These are phyloP conservation scores for Gossypium lobatum DNA, from an alignment of 441 rosid species.

Conservation along the genomic window DNA sequence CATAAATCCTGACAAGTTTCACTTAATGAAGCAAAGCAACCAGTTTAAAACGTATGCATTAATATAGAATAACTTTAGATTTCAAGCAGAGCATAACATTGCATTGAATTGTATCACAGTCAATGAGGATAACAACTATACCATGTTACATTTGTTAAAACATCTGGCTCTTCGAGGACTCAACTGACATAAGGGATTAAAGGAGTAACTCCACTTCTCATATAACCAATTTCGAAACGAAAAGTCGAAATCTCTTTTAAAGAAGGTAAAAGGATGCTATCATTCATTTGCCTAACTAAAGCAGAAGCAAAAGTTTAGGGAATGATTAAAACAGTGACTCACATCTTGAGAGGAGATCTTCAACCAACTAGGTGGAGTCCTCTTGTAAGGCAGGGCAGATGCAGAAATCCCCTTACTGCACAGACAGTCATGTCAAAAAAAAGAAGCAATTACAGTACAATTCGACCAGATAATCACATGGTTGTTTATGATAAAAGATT, in stretches of 20 bases:
- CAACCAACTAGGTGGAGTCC: conserved; percentile 45
- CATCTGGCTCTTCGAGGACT: not conserved
- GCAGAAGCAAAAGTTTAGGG: not conserved
- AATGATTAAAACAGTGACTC: conserved; percentile 9
- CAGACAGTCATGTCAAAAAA: not conserved
- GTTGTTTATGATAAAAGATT: not conserved
- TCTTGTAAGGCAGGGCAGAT: conserved; percentile 45
- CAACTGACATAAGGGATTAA: not conserved
- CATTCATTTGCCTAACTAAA: not conserved
- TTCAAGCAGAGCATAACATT: not conserved
- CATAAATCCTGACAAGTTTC: not conserved
- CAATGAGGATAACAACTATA: not conserved
- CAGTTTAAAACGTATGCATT: not conserved
- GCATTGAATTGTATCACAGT: not conserved
- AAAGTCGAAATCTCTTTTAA: not conserved
- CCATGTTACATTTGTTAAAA: not conserved
- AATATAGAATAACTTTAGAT: not conserved
- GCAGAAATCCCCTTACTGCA: conserved; percentile 78
- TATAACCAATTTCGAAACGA: not conserved
- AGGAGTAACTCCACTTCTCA: not conserved
- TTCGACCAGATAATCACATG: not conserved
- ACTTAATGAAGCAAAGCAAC: not conserved
- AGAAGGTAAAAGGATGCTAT: not conserved
- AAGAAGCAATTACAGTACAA: not conserved
- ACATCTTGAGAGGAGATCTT: conserved; percentile 58